A percentile compares a stretch with the other conserved stretches of the same genome.
These are phyloP conservation scores for Coemansia sp. DNA, from an alignment of 371 early-diverging fungal species.

Conservation along the genomic window DNA sequence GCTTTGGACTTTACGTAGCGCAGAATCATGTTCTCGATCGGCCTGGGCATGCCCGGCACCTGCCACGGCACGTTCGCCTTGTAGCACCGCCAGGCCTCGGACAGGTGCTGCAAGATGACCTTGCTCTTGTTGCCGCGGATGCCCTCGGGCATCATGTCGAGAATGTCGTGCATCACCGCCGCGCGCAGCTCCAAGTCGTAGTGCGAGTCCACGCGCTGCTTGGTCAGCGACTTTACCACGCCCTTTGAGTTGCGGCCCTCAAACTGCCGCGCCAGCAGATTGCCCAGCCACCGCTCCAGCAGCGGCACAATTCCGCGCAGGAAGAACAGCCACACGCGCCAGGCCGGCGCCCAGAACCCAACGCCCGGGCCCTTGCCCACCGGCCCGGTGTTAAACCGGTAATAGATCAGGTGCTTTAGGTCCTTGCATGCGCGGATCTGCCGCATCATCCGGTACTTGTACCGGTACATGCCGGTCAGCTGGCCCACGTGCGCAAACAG, in stretches of 20 bases:
- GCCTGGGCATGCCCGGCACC: slow-evolving; percentile 96
- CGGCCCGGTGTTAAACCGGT: slow-evolving; percentile 94
- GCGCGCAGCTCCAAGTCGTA: slow-evolving; percentile 97
- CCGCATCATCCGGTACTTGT: slow-evolving; percentile 98
- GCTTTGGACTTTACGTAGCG: slow-evolving; percentile 98
- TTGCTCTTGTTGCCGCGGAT: slow-evolving; percentile 94
- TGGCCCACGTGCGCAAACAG: slow-evolving; percentile 99
- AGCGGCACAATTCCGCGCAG: slow-evolving; percentile 97
- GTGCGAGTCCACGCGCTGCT: slow-evolving; percentile 98
- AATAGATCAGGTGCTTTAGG: slow-evolving; percentile 92
- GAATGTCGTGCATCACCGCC: slow-evolving; percentile 95
- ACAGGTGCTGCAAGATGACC: slow-evolving; percentile 95
- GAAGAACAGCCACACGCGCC: slow-evolving; percentile 99
- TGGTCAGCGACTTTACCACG: slow-evolving; percentile 97
- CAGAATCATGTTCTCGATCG: slow-evolving; percentile 97
- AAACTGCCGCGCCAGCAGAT: slow-evolving; percentile 97
- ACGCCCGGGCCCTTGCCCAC: slow-evolving; percentile 98
- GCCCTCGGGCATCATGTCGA: slow-evolving; percentile 98
- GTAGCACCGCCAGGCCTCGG: slow-evolving; percentile 98
- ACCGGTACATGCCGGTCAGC: slow-evolving; percentile 99
- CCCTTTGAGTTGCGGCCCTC: slow-evolving; percentile 98
- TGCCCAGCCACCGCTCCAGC: slow-evolving; percentile 97
- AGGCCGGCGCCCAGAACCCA: slow-evolving; percentile 99
- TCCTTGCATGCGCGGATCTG: slow-evolving; percentile 98
- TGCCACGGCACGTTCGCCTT: slow-evolving; percentile 99